A percentile compares a stretch with the other conserved stretches of the same genome.
phyloP scores from a whole-genome alignment of 2,329 filamentous ascomycete genomes.

The Monosporascus ibericus region DNA sequence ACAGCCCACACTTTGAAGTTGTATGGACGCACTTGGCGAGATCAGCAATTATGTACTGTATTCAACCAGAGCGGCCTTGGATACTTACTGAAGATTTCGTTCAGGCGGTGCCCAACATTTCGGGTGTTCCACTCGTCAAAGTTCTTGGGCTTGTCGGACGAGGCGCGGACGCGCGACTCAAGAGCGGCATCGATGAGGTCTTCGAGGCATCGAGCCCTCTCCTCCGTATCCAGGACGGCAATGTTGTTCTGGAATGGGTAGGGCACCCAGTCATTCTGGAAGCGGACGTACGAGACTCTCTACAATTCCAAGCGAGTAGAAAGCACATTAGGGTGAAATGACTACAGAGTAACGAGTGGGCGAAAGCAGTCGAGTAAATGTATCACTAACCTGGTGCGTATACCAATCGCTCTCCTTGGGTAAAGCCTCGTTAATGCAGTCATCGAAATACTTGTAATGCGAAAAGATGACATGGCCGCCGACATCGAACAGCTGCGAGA shows the following conservation, averaged over 20 bases:
- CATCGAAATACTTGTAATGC: conserved; percentile 99
- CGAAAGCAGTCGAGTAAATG: too few species aligned
- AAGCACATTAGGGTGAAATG: too few species aligned
- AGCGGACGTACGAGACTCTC: conserved; percentile 94
- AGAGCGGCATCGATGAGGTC: conserved; percentile 93
- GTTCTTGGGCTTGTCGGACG: conserved; percentile 71
- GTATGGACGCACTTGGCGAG: conserved; percentile 70
- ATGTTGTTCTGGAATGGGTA: conserved; percentile 99
- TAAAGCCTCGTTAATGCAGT: conserved; percentile 94
- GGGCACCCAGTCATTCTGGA: conserved; percentile 92
- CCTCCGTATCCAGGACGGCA: conserved; percentile 94
- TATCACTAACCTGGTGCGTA: conserved; percentile 65
- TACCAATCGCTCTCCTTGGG: conserved; percentile 95
- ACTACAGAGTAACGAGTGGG: too few species aligned
- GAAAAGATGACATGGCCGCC: conserved; percentile 98
- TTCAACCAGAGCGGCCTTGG: too few species aligned
- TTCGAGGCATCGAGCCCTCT: conserved; percentile 90
- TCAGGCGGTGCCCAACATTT: conserved; percentile 82
- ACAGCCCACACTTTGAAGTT: conserved; percentile 99
- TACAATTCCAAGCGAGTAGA: too few species aligned
- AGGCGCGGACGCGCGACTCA: conserved; percentile 77
- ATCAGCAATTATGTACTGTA: too few species aligned
- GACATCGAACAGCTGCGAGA: conserved; percentile 84
- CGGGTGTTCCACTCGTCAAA: conserved; percentile 98
- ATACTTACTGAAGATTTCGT: conserved; percentile 70